Evolutionary conservation across 2,329 filamentous ascomycete species (phyloP), one percentile per base, ranked within the genome.

Genomic region (Colletotrichum coccodes): DNA sequence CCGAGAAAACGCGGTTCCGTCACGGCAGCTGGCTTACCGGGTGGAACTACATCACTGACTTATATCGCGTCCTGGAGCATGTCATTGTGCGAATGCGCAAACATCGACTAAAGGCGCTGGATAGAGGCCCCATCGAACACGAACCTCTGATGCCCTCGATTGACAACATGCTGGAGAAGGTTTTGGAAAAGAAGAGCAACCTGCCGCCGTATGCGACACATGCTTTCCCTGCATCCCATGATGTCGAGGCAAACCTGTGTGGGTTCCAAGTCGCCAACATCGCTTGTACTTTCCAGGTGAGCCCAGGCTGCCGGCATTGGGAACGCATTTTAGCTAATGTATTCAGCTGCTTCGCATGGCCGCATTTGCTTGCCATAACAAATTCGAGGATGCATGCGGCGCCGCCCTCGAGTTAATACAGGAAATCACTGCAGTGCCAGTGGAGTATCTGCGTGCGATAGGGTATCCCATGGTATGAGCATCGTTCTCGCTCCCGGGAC

Each of bases 1-100:
- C 26, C 23, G 63, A 61, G 32, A 60, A 60, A 28, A 42, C 42
- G 30, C 9, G 60, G 12, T 62, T 69, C 32, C 60, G 58, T 18
- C 59, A 53, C 7, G 70, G 70, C 18, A 70, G 70, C 64, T 89
- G 87, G 87, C 76, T 89, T 8, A 80, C 81, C 47, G 87, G 87
- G 21, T 89, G 85, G 85, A 89, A 89, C 74, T 88, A 87, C 66
- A 85, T 83, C 7, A 87, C 85, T 0, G 86, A 89, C 72, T 76
- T 89, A 0, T 89, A 88, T 72, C 83, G 86, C 6, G 80, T 89
- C 9, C 76, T 89, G 18, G 87, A 89, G 72, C 85, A 89, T 70
- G 83, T 82, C 12, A 67, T 79, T 50, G 74, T 71, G n/a, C 74
- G 72, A 12, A 16, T 71, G 72, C 40, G 60, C 46, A 60, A 71